Percentiles rank a stretch among this genome's conserved stretches.
Conservation (phyloP, 805 yeast genomes). For the Candida taoyuanica region DNA sequence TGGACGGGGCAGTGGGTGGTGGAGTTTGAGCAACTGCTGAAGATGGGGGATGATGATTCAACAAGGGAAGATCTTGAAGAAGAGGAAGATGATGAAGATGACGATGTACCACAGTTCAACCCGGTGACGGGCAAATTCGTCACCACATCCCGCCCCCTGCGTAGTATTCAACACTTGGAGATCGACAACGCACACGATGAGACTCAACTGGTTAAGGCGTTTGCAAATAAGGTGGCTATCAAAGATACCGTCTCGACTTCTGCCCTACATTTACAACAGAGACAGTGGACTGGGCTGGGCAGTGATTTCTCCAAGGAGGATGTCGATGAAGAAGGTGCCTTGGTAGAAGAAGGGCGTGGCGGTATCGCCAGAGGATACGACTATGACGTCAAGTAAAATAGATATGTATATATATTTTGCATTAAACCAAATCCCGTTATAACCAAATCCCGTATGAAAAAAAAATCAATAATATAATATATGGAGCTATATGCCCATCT, state of each 20-base stretch:
- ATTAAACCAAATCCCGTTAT: too few species aligned
- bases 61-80: slow-evolving; percentile 29
- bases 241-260: slow-evolving; percentile 85
- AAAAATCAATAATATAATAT: too few species aligned
- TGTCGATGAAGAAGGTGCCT: slow-evolving; percentile 58
- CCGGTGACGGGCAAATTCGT: slow-evolving; percentile 80
- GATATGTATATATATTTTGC: too few species aligned
- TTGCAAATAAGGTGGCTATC: slow-evolving; percentile 57
- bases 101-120: slow-evolving; percentile 78
- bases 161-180: slow-evolving; percentile 60
- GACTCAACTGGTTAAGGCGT: slow-evolving; percentile 43
- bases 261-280: slow-evolving; percentile 64
- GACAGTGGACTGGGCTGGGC: slow-evolving; percentile 89
- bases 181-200: slow-evolving; percentile 37
- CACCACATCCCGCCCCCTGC: slow-evolving; percentile 68
- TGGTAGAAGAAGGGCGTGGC: slow-evolving; percentile 72
- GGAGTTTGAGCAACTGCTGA: slow-evolving; percentile 57
- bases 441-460: too few species aligned
- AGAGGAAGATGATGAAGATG: slow-evolving; percentile 29
- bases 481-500: slow-evolving; percentile 21
- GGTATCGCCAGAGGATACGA: slow-evolving; percentile 91
- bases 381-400: slow-evolving; percentile 30
- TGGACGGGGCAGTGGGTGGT: slow-evolving; percentile 97
- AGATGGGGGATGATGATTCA: too few species aligned
- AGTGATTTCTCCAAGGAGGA: slow-evolving; percentile 57